Evolutionary conservation across 441 rosid genomes (phyloP).

Genomic region (Biscutella laevigata): DNA sequence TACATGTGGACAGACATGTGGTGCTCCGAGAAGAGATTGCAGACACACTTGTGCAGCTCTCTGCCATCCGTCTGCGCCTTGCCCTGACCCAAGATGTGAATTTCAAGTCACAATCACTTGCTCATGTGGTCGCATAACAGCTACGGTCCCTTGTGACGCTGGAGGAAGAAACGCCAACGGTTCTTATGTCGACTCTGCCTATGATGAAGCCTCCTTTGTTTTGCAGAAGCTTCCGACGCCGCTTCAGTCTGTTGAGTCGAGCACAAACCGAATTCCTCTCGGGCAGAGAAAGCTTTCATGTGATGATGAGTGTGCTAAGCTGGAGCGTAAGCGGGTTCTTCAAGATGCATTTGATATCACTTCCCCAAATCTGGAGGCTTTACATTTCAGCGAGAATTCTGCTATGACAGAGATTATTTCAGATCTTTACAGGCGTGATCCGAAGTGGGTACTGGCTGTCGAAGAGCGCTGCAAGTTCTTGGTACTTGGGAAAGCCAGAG

Average conservation of each 20-base stretch:
- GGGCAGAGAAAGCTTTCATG: conserved; percentile 90
- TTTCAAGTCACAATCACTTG: conserved; percentile 68
- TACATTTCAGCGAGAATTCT: conserved; percentile 86
- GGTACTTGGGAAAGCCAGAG: conserved; percentile 82
- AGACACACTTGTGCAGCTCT: conserved; percentile 73
- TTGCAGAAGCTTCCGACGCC: conserved; percentile 63
- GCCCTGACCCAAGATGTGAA: conserved; percentile 90
- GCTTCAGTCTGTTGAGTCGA: conserved; percentile 68
- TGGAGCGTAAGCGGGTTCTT: conserved; percentile 87
- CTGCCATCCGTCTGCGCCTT: conserved; percentile 75
- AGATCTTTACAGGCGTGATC: conserved; percentile 86
- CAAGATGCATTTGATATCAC: conserved; percentile 92
- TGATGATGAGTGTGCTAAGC: conserved; percentile 82
- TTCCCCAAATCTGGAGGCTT: conserved; percentile 69
- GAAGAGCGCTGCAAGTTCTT: conserved; percentile 93
- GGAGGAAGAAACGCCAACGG: conserved; percentile 46
- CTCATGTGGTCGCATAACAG: conserved; percentile 74
- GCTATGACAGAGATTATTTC: conserved; percentile 57
- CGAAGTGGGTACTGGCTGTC: conserved; percentile 82
- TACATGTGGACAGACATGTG: conserved; percentile 92
- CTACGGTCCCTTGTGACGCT: conserved; percentile 82
- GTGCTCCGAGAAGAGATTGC: conserved; percentile 94
- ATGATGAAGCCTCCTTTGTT: conserved; percentile 74
- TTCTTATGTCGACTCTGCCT: conserved; percentile 39
- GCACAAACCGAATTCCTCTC: conserved; percentile 54